Conservation (phyloP, 306 rosid genomes). For the Vigna angularis region DNA sequence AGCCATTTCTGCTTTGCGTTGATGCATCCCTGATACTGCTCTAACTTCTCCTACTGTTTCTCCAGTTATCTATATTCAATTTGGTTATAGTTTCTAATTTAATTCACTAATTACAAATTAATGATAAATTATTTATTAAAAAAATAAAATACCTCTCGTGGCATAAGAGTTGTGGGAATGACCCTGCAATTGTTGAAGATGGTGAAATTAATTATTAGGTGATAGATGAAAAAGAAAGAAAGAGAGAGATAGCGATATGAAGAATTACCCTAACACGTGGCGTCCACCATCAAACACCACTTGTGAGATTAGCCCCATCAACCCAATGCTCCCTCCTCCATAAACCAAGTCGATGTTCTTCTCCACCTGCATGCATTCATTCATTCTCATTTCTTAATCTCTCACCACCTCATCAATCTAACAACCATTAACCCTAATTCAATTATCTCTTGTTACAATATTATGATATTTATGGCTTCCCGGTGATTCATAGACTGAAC, state of each 20-base stretch:
- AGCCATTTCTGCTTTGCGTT: conserved; percentile 97
- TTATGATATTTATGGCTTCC: no score
- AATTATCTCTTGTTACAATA: no score
- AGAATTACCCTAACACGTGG: conserved; percentile 89
- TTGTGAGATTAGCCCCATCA: conserved; percentile 90
- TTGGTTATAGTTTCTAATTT: no score
- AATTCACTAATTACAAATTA: neutral
- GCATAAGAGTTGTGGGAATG: conserved; percentile 86
- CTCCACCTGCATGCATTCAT: conserved; percentile 70
- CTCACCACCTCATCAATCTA: no score
- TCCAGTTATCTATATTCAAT: conserved; percentile 63
- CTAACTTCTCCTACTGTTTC: conserved; percentile 85
- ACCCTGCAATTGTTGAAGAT: conserved; percentile 44
- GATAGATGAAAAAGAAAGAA: no score
- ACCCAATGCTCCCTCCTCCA: conserved; percentile 96
- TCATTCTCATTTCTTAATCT: neutral
- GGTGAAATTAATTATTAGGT: no score
- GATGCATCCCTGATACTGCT: conserved; percentile 90
- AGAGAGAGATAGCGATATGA: no score
- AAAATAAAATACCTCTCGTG: conserved; percentile 69
- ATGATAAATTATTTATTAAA: no score
- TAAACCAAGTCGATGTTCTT: conserved; percentile 91
- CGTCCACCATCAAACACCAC: conserved; percentile 92
- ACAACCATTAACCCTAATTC: no score
- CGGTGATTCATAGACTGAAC: no score